Conservation (phyloP, 345 rosid genomes). For the Balakata baccata region DNA sequence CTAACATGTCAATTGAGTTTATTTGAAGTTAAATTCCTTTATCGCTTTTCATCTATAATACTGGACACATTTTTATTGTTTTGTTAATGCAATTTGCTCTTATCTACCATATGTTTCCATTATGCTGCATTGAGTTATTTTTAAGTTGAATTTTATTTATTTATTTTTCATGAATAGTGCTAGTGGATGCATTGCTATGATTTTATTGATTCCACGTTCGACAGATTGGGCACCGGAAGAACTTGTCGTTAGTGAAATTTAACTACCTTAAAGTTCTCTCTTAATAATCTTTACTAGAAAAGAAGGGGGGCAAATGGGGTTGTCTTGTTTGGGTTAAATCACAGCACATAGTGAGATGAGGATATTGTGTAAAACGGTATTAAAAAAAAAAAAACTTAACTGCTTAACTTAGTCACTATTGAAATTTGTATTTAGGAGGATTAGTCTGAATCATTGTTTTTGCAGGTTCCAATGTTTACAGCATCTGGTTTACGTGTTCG, state of each 20-base stretch:
- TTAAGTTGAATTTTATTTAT: not conserved
- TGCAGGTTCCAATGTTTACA: slow-evolving; percentile 98
- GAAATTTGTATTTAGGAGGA: not conserved
- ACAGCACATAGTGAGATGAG: not conserved
- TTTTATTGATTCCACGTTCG: not conserved
- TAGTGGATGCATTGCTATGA: not conserved
- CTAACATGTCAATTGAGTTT: slow-evolving; percentile 2
- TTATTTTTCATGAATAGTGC: not conserved
- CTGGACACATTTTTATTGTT: not conserved
- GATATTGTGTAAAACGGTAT: too few species aligned
- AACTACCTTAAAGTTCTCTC: not conserved
- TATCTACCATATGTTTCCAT: slow-evolving; percentile 6
- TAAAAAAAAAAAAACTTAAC: not conserved
- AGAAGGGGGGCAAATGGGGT: not conserved
- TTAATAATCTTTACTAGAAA: not conserved
- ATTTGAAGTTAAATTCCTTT: not conserved
- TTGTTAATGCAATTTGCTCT: slow-evolving; percentile 1
- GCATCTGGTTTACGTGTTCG: slow-evolving; percentile 98
- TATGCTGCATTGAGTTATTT: slow-evolving; percentile 2
- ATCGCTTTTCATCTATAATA: not conserved
- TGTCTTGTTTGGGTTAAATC: not conserved
- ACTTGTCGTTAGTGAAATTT: not conserved
- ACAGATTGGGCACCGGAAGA: not conserved
- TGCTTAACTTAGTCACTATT: not conserved
- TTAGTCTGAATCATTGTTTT: not conserved